These are phyloP conservation scores for Candolleomyces efflorescens DNA, from an alignment of 768 basidiomycete genomes.

Conservation along the genomic window DNA sequence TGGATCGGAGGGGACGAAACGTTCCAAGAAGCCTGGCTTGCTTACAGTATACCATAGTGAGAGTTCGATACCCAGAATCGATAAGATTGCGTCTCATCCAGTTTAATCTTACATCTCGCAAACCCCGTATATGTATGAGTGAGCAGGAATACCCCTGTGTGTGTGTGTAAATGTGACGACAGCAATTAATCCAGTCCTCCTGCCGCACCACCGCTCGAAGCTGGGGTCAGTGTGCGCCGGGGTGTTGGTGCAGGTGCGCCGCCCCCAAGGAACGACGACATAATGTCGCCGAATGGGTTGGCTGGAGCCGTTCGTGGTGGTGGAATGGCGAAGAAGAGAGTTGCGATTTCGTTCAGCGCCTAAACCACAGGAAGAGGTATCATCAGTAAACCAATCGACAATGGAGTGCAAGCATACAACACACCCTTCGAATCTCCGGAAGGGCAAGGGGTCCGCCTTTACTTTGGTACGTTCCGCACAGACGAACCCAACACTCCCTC, in stretches of 20 bases:
- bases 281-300: constrained; percentile 85
- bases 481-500: constrained; percentile 79
- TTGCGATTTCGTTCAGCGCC: constrained; percentile 65
- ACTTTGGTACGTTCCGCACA: constrained; percentile 82
- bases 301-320: constrained; percentile 64
- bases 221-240: constrained; percentile 44
- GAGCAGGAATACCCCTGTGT: no score
- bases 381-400: not conserved
- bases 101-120: not conserved
- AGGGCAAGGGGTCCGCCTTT: constrained; percentile 57
- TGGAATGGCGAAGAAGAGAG: constrained; percentile 84
- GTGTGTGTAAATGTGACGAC: not conserved
- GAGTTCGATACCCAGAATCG: not conserved
- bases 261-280: constrained; percentile 87
- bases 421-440: constrained; percentile 61
- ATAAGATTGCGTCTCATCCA: not conserved
- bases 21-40: constrained; percentile 68
- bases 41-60: constrained; percentile 71
- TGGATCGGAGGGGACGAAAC: constrained; percentile 63
- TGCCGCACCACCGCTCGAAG: constrained; percentile 17
- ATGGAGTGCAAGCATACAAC: constrained; percentile 17
- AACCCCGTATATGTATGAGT: not conserved
- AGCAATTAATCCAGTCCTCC: constrained; percentile 41
- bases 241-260: constrained; percentile 24
- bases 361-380: constrained; percentile 23